These are phyloP conservation scores for Wallacemonas rigidus DNA, from an alignment of 208 protist species.

Conservation along the genomic window DNA sequence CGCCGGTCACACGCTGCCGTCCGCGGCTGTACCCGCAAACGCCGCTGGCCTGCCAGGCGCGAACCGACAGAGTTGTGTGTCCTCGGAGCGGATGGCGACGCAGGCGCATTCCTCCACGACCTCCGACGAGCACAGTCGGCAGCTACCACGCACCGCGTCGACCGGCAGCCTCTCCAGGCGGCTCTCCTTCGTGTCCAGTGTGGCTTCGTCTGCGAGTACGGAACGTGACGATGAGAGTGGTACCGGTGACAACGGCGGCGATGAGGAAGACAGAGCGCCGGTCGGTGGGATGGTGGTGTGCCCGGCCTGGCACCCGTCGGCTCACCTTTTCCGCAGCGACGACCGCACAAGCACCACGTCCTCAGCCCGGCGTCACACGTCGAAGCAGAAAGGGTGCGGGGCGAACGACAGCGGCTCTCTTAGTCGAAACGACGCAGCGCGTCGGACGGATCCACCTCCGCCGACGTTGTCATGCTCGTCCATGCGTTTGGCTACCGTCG, in stretches of 20 bases:
- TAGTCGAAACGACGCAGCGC: no score
- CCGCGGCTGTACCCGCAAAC: no score
- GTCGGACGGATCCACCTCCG: neutral
- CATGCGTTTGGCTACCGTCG: neutral
- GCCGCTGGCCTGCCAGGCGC: no score
- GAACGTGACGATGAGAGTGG: neutral
- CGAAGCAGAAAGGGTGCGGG: neutral
- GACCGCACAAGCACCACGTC: neutral
- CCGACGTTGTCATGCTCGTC: neutral
- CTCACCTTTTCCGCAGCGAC: neutral
- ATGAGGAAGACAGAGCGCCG: no score
- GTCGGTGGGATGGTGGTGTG: no score
- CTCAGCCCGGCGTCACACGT: neutral
- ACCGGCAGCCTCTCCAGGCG: neutral
- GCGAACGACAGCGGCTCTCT: no score
- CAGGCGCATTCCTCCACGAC: neutral
- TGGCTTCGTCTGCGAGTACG: neutral
- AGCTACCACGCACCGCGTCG: neutral
- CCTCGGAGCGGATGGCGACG: neutral
- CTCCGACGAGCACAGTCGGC: neutral
- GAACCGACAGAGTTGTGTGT: neutral
- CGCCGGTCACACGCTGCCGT: no score
- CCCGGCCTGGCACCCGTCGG: no score
- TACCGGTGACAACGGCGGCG: neutral
- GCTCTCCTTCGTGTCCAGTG: constrained; percentile 2